phyloP scores from a whole-genome alignment of 345 rosid species.

The Populus ilicifolia region DNA sequence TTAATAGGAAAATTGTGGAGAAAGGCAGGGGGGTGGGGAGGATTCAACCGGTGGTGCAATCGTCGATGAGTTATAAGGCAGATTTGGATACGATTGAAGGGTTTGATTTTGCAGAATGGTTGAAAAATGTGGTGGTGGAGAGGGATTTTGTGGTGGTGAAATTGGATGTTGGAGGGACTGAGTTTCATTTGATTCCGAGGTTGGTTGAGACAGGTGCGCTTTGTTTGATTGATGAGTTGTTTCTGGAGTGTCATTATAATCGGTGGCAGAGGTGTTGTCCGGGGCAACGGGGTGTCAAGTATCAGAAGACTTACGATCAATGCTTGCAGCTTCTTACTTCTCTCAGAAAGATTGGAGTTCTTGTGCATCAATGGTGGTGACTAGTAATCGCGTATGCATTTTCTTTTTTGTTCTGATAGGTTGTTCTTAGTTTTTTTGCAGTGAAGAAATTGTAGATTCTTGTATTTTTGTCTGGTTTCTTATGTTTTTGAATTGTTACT shows the following conservation, averaged over 20 bases:
- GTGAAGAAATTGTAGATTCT: too few relatives aligned
- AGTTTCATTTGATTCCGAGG: constrained; percentile 83
- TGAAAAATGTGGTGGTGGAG: constrained; percentile 62
- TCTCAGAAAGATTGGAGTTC: constrained; percentile 78
- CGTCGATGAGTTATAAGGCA: constrained; percentile 28
- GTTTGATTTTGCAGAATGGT: constrained; percentile 88
- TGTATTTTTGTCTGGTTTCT: too few relatives aligned
- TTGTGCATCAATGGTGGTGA: constrained; percentile 99
- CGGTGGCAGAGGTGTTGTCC: constrained; percentile 99
- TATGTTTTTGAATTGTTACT: too few relatives aligned
- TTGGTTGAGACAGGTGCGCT: constrained; percentile 75
- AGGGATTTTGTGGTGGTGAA: constrained; percentile 96
- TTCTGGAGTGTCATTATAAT: constrained; percentile 94
- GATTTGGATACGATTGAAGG: constrained; percentile 73
- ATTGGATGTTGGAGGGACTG: constrained; percentile 99
- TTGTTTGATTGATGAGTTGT: constrained; percentile 85
- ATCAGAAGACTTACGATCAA: constrained; percentile 69
- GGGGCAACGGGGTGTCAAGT: constrained; percentile 80
- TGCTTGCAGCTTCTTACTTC: constrained; percentile 76
- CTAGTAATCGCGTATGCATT: not conserved
- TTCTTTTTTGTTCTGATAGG: too few relatives aligned
- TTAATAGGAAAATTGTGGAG: constrained; percentile 46
- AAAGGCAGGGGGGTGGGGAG: constrained; percentile 95
- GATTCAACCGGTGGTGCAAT: constrained; percentile 54
- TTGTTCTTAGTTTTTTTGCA: too few relatives aligned